phyloP scores from a whole-genome alignment of 2,329 filamentous ascomycete genomes.

The Fusarium veterinarium region DNA sequence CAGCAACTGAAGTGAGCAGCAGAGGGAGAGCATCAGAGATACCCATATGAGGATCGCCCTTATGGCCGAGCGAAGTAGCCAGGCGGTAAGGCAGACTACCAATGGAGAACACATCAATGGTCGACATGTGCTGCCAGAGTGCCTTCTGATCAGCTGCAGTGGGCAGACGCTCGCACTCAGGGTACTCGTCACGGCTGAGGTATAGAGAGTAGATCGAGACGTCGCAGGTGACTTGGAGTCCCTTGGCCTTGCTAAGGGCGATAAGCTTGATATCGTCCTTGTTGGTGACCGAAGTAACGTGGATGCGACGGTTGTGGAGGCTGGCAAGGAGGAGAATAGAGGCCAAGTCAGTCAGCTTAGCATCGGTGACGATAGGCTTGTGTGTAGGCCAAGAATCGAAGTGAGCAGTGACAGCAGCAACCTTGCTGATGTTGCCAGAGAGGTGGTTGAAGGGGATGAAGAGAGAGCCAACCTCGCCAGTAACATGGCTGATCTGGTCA shows the following conservation, averaged over 20 bases:
- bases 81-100: slow-evolving; percentile 83
- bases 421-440: slow-evolving; percentile 85
- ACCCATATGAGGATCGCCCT: slow-evolving; percentile 70
- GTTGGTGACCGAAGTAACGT: slow-evolving; percentile 83
- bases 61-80: slow-evolving; percentile 65
- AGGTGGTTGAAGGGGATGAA: slow-evolving; percentile 87
- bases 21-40: slow-evolving; percentile 80
- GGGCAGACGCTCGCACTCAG: slow-evolving; percentile 74
- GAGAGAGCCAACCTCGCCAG: slow-evolving; percentile 79
- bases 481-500: slow-evolving; percentile 78
- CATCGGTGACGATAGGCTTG: slow-evolving; percentile 86
- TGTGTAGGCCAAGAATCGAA: slow-evolving; percentile 81
- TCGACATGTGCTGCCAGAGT: slow-evolving; percentile 78
- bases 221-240: slow-evolving; percentile 84
- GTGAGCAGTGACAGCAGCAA: slow-evolving; percentile 81
- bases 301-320: slow-evolving; percentile 80
- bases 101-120: slow-evolving; percentile 83
- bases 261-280: slow-evolving; percentile 82
- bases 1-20: slow-evolving; percentile 79
- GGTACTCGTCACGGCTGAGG: slow-evolving; percentile 77
- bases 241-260: slow-evolving; percentile 81
- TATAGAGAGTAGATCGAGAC: slow-evolving; percentile 85
- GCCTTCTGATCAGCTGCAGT: slow-evolving; percentile 75
- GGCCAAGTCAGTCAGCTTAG: slow-evolving; percentile 83
- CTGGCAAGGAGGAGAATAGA: slow-evolving; percentile 82